Percentiles rank a stretch among this genome's conserved stretches.
These are phyloP conservation scores for Ophiostoma sp. DNA, from an alignment of 2,329 filamentous ascomycete species.

Conservation along the genomic window DNA sequence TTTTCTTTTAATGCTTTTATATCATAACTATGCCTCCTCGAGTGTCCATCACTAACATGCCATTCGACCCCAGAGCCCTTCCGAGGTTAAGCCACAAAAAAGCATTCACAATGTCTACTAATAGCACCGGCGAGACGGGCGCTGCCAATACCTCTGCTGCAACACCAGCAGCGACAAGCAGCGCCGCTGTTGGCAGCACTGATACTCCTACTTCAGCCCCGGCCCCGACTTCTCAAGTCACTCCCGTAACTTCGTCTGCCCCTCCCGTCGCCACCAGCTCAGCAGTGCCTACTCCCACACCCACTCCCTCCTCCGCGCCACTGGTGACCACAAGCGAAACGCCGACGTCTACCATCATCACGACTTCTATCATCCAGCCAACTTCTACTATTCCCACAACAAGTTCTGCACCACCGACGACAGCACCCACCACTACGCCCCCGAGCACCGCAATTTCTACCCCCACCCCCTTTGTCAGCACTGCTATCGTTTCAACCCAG, in stretches of 20 bases:
- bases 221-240: slow-evolving; percentile 15
- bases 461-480: slow-evolving; percentile 20
- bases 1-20: neutral
- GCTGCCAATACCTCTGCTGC: slow-evolving; percentile 21
- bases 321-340: slow-evolving; percentile 13
- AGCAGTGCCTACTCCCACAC: slow-evolving; percentile 2
- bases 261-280: slow-evolving; percentile 17
- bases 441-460: neutral
- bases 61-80: slow-evolving; percentile 27
- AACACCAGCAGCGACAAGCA: neutral
- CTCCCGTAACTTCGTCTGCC: slow-evolving; percentile 17
- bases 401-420: slow-evolving; percentile 24
- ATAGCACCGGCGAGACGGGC: slow-evolving; percentile 27
- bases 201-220: neutral
- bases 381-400: slow-evolving; percentile 21
- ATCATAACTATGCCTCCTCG: slow-evolving; percentile 9
- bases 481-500: slow-evolving; percentile 34
- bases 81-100: slow-evolving; percentile 30
- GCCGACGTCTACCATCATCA: slow-evolving; percentile 20
- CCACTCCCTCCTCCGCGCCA: slow-evolving; percentile 2
- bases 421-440: slow-evolving; percentile 23
- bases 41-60: slow-evolving; percentile 30
- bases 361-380: neutral
- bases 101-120: slow-evolving; percentile 33
- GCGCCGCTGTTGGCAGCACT: neutral